A percentile compares a stretch with the other conserved stretches of the same genome.
These are phyloP conservation scores for Spatholobus suberectus DNA, from an alignment of 306 rosid species.

Conservation along the genomic window DNA sequence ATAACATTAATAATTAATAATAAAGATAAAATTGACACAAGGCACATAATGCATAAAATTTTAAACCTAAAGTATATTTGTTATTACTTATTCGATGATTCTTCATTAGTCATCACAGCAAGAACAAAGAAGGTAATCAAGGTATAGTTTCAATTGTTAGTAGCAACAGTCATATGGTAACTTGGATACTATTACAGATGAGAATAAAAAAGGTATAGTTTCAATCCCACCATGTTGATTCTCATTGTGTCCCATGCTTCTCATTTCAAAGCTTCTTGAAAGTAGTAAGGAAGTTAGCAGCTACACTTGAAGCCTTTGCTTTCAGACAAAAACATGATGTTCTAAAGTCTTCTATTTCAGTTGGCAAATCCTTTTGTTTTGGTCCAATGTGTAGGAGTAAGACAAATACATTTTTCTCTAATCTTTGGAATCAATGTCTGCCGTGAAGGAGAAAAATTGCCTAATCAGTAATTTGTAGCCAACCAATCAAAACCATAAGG, in stretches of 20 bases:
- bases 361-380: slow-evolving; percentile 46
- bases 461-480: slow-evolving; percentile 18
- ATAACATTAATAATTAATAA: too few relatives aligned
- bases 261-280: too few relatives aligned
- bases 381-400: slow-evolving; percentile 63
- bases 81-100: too few relatives aligned
- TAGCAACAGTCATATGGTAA: neutral
- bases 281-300: neutral
- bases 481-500: neutral
- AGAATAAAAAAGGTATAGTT: too few relatives aligned
- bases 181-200: too few relatives aligned
- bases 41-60: neutral
- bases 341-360: slow-evolving; percentile 44
- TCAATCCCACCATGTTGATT: too few relatives aligned
- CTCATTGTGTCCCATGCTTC: too few relatives aligned
- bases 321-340: slow-evolving; percentile 36
- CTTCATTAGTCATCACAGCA: neutral
- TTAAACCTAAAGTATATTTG: neutral
- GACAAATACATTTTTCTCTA: slow-evolving; percentile 85
- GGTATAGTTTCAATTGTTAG: neutral
- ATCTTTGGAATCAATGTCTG: slow-evolving; percentile 59
- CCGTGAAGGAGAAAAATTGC: slow-evolving; percentile 11
- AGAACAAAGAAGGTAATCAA: neutral
- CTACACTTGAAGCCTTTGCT: slow-evolving; percentile 32
- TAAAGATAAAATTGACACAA: neutral